These are phyloP conservation scores for Neonectria sp. DNA, from an alignment of 2,329 filamentous ascomycete genomes.

Conservation along the genomic window DNA sequence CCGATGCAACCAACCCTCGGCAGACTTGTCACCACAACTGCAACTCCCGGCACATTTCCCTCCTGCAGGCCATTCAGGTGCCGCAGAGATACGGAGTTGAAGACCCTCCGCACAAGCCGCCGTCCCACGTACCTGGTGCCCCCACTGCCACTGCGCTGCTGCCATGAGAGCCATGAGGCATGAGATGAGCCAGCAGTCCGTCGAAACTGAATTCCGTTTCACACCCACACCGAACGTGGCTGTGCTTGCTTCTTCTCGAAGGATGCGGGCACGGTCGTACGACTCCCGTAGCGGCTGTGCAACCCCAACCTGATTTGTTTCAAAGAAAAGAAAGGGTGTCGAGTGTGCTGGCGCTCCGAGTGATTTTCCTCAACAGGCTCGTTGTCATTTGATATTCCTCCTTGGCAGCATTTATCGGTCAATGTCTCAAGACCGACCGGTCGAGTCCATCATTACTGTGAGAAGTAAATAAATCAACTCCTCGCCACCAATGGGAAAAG, in stretches of 20 bases:
- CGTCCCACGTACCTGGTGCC: conserved; percentile 39
- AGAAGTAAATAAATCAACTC: conserved; percentile 28
- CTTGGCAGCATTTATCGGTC: conserved; percentile 35
- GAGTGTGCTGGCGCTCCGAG: conserved; percentile 26
- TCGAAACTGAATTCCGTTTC: conserved; percentile 33
- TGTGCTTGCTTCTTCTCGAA: conserved; percentile 44
- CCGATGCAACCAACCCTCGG: conserved; percentile 22
- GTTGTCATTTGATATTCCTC: conserved; percentile 37
- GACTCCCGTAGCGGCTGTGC: conserved; percentile 31
- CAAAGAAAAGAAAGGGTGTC: conserved; percentile 8
- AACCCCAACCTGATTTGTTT: conserved; percentile 24
- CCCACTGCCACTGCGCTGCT: conserved; percentile 16
- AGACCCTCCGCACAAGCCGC: conserved; percentile 16
- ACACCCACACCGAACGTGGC: conserved; percentile 33
- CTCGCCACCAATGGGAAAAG: conserved; percentile 19
- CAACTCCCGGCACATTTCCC: conserved; percentile 38
- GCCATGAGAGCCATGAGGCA: neutral
- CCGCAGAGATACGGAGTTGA: conserved; percentile 30
- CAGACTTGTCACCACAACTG: conserved; percentile 23
- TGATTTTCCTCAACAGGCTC: conserved; percentile 34
- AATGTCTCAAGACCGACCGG: conserved; percentile 29
- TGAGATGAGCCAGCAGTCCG: conserved; percentile 14
- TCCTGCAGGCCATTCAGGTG: conserved; percentile 46
- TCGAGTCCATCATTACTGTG: conserved; percentile 31
- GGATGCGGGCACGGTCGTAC: conserved; percentile 39